phyloP scores from a whole-genome alignment of 2,329 filamentous ascomycete species.

The Colletotrichum aenigma region DNA sequence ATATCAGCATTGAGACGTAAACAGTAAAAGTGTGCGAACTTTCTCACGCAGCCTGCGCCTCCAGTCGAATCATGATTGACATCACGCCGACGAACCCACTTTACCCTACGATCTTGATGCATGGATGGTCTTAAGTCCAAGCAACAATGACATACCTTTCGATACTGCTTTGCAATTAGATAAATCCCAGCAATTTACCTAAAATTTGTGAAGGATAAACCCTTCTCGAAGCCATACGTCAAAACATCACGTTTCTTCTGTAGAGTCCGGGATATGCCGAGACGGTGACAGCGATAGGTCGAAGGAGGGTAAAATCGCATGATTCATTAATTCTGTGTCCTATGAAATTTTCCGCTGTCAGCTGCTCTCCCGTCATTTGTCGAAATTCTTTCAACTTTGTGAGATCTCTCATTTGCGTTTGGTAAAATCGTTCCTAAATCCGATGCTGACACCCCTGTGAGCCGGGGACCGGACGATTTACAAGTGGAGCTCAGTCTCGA shows the following conservation, averaged over 20 bases:
- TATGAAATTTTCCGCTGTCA: neutral
- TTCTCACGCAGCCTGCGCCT: neutral
- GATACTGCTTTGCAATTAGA: too few relatives aligned
- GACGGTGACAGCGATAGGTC: neutral
- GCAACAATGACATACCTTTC: rapidly evolving
- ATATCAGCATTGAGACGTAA: too few relatives aligned
- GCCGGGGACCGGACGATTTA: neutral
- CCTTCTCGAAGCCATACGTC: neutral
- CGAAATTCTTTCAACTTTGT: neutral
- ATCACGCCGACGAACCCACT: neutral
- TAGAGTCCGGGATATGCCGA: neutral
- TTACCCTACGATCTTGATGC: neutral
- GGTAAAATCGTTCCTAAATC: neutral
- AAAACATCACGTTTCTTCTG: neutral
- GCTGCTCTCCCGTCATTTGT: neutral
- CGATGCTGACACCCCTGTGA: neutral
- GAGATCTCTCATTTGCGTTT: neutral
- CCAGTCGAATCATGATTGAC: neutral
- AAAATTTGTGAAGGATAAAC: too few relatives aligned
- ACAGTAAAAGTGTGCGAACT: too few relatives aligned
- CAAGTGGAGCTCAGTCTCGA: neutral
- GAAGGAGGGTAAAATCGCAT: neutral
- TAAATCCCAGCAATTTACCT: too few relatives aligned
- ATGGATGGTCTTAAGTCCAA: neutral
- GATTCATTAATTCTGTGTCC: neutral